Evolutionary conservation across 331 rosid species (phyloP).

Genomic region (Pyrus hybrid): DNA sequence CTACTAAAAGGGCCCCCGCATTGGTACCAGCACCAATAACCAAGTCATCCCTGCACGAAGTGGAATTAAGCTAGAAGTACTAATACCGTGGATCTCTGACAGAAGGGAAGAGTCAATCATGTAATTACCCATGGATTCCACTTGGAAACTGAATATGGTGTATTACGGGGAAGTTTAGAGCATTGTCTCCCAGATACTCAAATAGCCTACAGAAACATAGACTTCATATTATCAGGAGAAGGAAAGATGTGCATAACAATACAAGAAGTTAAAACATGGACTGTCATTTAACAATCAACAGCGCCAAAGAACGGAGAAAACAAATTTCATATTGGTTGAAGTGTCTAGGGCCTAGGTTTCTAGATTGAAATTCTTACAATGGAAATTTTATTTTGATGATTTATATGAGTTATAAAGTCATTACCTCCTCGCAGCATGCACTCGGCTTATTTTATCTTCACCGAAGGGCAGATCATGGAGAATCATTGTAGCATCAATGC

Average conservation of each 20-base stretch:
- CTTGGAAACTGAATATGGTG: slow-evolving; percentile 84
- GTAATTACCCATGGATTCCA: slow-evolving; percentile 72
- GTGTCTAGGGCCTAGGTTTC: background rate
- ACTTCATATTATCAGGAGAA: background rate
- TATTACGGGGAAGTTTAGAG: slow-evolving; percentile 75
- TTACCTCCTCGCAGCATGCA: slow-evolving; percentile 95
- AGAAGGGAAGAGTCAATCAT: background rate
- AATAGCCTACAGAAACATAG: slow-evolving; percentile 46
- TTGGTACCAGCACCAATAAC: slow-evolving; percentile 90
- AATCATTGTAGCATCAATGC: slow-evolving; percentile 73
- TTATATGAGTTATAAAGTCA: background rate
- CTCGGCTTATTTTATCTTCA: slow-evolving; percentile 71
- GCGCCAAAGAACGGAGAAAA: background rate
- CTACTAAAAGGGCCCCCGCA: slow-evolving; percentile 91
- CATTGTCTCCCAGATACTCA: slow-evolving; percentile 70
- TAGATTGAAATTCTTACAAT: background rate
- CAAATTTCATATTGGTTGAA: background rate
- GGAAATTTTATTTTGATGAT: background rate
- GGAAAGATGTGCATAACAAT: background rate
- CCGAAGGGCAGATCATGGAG: slow-evolving; percentile 74
- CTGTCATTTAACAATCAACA: background rate
- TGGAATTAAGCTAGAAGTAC: slow-evolving; percentile 4
- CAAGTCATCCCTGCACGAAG: slow-evolving; percentile 70
- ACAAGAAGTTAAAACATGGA: background rate
- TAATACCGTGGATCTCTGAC: background rate